Base-by-base conservation (phyloP, 805 yeast genomes). In the Yarrowia sp. region DNA sequence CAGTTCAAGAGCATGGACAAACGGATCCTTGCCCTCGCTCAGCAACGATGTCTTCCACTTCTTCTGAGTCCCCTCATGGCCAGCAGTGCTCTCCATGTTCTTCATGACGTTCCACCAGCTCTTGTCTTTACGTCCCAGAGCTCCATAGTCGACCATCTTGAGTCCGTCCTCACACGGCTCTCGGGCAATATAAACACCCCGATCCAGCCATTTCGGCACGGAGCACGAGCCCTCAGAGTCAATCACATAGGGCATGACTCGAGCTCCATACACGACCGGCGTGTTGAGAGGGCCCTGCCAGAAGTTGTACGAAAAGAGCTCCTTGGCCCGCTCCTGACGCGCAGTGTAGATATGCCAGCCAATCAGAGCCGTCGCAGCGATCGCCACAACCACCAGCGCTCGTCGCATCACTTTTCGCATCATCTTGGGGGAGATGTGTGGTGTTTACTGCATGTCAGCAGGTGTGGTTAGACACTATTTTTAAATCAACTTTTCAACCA, bases 211-310 rank as follows among this genome's bases (percentile, higher is more conserved):
- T 14, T 15, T 41, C 19, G 61, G 61, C 19, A 55, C 61, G 5
- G 22, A 19, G 19, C 61, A 55, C 14, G 46, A n/a, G 12, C 46
- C 38, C 8, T 16, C 19, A 3, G 41, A 14, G 38, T 55, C 61
- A 5, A 38, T 41, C 9, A 55, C 41, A 36, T 55, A 55, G 19
- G 61, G 61, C 61, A 55, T 55, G 38, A 55, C 38, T 8, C 61
- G 35, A 22, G 61, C 48, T 12, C 19, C 19, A 19, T 55, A 55
- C 9, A 55, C 48, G 38, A 55, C 15, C 3, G n/a, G 45, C 2
- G 38, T 41, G 38, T 55, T 55, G 36, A 55, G 3, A 2, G 35
- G 42, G 2, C 58, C 58, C 10, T 9, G 19, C 35, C n/a, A n/a
- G 35, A 53, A 11, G 43, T 36, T 8, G 9, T 26, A 26, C 32